phyloP scores from a whole-genome alignment of 1,284 basidiomycete species.

The Boletus sp. region DNA sequence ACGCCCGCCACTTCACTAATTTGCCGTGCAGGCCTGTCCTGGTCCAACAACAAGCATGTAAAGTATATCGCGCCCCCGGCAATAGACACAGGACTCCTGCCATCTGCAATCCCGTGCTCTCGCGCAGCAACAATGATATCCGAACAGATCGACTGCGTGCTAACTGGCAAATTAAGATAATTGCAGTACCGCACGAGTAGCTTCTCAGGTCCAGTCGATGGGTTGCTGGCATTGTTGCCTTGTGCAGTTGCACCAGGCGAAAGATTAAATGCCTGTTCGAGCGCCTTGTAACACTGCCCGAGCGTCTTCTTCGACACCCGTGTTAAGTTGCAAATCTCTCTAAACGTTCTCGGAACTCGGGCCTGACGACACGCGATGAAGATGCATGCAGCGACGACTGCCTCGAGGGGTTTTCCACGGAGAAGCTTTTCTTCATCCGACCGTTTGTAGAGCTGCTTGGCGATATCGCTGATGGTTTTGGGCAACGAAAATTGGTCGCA shows the following conservation, averaged over 20 bases:
- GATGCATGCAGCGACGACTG: conserved; percentile 96
- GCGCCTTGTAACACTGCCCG: conserved; percentile 92
- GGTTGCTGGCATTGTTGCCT: conserved; percentile 43
- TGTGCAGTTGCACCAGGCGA: conserved; percentile 68
- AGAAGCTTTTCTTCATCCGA: conserved; percentile 95
- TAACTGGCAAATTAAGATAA: conserved; percentile 84
- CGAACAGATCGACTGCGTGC: conserved; percentile 81
- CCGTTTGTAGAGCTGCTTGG: conserved; percentile 96
- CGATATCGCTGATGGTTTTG: conserved; percentile 93
- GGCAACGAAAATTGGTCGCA: conserved; percentile 96
- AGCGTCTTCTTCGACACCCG: conserved; percentile 95
- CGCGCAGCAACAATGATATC: conserved; percentile 86
- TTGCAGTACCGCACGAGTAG: conserved; percentile 95
- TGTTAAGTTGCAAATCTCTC: conserved; percentile 93
- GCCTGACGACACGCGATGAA: conserved; percentile 97
- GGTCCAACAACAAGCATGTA: conserved; percentile 82
- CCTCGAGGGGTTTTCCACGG: conserved; percentile 90
- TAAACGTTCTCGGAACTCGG: conserved; percentile 92
- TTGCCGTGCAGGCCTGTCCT: conserved; percentile 77
- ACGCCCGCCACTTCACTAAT: conserved; percentile 96
- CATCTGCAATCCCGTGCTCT: conserved; percentile 87
- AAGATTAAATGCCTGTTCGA: conserved; percentile 90
- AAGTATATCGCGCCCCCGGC: conserved; percentile 97
- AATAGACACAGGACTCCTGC: conserved; percentile 95
- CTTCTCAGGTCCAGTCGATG: conserved; percentile 75